phyloP scores from a whole-genome alignment of 495 filamentous ascomycete genomes.

The Aspergillus egyptiacus region DNA sequence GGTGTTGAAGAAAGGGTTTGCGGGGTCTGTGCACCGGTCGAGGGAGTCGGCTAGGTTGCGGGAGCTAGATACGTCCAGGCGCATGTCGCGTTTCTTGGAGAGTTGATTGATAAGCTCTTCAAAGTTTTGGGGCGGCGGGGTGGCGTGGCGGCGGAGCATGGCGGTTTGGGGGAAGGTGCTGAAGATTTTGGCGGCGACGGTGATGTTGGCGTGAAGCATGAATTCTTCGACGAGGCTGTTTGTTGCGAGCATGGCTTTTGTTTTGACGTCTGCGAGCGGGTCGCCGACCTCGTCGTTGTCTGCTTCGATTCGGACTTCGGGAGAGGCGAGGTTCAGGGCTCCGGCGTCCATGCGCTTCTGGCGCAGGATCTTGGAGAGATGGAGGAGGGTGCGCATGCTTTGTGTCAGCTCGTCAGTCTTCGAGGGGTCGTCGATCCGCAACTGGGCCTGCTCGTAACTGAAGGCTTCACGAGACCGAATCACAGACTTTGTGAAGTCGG shows the following conservation, averaged over 20 bases:
- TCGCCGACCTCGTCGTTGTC: constrained; percentile 96
- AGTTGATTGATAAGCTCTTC: constrained; percentile 88
- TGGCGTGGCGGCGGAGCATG: constrained; percentile 82
- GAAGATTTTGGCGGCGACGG: constrained; percentile 81
- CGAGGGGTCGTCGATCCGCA: constrained; percentile 81
- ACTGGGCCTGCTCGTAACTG: constrained; percentile 92
- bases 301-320: constrained; percentile 88
- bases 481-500: constrained; percentile 89
- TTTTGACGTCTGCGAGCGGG: constrained; percentile 85
- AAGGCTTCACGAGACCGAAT: constrained; percentile 98
- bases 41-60: constrained; percentile 86
- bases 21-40: constrained; percentile 70
- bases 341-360: constrained; percentile 95
- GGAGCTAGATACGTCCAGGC: constrained; percentile 75
- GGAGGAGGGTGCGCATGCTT: constrained; percentile 82
- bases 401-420: constrained; percentile 82
- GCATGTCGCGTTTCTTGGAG: constrained; percentile 71
- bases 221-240: constrained; percentile 98
- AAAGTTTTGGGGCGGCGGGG: constrained; percentile 91
- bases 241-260: constrained; percentile 86
- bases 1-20: constrained; percentile 98
- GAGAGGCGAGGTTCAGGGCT: constrained; percentile 88
- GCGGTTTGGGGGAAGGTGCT: constrained; percentile 90
- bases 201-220: constrained; percentile 97
- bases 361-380: constrained; percentile 87